These are phyloP conservation scores for Fusarium denticulatum DNA, from an alignment of 2,329 filamentous ascomycete species.

Conservation along the genomic window DNA sequence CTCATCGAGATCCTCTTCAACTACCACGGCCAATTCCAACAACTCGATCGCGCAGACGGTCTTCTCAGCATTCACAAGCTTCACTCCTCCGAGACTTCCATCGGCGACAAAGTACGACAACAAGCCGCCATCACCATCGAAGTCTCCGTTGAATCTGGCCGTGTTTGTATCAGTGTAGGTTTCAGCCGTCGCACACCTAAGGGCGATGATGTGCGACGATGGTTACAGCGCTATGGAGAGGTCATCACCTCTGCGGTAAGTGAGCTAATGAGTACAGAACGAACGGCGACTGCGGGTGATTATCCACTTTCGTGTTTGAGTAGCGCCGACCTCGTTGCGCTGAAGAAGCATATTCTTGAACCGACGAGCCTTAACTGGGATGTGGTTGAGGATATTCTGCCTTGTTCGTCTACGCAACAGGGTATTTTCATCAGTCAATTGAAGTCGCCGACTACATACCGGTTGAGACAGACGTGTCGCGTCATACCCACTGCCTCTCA, in stretches of 20 bases:
- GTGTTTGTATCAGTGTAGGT: background rate
- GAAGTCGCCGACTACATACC: background rate
- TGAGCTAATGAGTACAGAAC: background rate
- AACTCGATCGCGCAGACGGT: background rate
- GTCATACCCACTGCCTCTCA: background rate
- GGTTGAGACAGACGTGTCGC: background rate
- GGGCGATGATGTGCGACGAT: background rate
- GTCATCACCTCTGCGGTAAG: background rate
- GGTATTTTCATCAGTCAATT: background rate
- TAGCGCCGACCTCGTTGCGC: background rate
- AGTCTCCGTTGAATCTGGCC: background rate
- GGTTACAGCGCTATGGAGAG: background rate
- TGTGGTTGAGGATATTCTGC: background rate
- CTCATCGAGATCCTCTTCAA: background rate
- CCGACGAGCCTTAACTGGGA: background rate
- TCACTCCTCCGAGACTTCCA: background rate
- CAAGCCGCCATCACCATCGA: background rate
- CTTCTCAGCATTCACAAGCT: background rate
- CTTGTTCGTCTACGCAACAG: background rate
- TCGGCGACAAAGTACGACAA: background rate
- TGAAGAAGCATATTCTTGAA: background rate
- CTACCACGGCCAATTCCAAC: conserved; percentile 1
- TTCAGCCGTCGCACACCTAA: background rate
- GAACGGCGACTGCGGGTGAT: background rate
- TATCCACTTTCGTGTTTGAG: background rate